Conservation (phyloP, 1,284 basidiomycete species). For the Singerocomus inundabilis region DNA sequence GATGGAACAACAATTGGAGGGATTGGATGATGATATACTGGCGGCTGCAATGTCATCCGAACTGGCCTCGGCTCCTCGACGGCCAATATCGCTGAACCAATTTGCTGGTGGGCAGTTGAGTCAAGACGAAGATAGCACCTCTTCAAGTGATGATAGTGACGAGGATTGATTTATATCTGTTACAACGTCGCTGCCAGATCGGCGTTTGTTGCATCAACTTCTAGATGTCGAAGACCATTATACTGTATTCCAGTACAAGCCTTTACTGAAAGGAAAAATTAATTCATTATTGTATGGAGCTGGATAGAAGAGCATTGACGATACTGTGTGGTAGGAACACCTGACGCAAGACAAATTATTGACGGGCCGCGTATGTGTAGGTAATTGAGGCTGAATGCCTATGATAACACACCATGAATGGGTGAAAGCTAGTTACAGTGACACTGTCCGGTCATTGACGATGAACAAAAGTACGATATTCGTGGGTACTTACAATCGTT, state of each 20-base stretch:
- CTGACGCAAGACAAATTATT: no score
- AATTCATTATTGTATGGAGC: constrained; percentile 3
- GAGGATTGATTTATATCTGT: constrained; percentile 45
- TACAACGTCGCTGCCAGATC: constrained; percentile 2
- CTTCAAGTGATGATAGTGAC: constrained; percentile 67
- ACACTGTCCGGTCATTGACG: no score
- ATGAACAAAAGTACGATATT: no score
- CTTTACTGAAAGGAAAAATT: constrained; percentile 3
- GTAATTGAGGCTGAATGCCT: no score
- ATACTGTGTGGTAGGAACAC: constrained; percentile 11
- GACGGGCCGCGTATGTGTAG: no score
- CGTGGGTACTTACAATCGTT: no score
- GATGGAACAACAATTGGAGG: constrained; percentile 45
- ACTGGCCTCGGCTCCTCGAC: constrained; percentile 28
- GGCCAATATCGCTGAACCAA: constrained; percentile 55
- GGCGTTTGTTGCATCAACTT: constrained; percentile 2
- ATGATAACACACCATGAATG: no score
- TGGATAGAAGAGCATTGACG: constrained; percentile 17
- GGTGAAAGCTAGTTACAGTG: no score
- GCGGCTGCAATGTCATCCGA: constrained; percentile 43
- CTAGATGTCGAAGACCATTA: constrained; percentile 6
- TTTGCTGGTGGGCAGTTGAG: constrained; percentile 43
- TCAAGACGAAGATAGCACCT: constrained; percentile 57
- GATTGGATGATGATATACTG: constrained; percentile 39
- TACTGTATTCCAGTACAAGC: constrained; percentile 5